These are phyloP conservation scores for Fraxinus platypoda DNA, from an alignment of 305 asterid genomes.

Conservation along the genomic window DNA sequence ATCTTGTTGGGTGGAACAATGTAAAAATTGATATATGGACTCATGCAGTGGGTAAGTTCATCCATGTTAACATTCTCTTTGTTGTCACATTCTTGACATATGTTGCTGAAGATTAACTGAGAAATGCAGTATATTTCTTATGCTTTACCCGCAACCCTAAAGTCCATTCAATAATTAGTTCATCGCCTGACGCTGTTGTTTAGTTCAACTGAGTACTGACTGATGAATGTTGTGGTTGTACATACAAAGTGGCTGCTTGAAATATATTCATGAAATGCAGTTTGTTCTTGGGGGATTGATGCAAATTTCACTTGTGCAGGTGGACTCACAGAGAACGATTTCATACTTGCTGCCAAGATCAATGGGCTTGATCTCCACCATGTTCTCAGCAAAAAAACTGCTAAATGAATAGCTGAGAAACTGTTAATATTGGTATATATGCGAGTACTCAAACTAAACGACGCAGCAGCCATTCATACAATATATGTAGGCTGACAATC, in stretches of 20 bases:
- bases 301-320: conserved; percentile 30
- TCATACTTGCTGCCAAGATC: conserved; percentile 63
- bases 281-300: background rate
- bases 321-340: conserved; percentile 66
- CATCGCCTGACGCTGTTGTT: background rate
- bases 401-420: background rate
- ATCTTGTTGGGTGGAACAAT: conserved; percentile 94
- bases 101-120: background rate
- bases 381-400: conserved; percentile 53
- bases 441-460: background rate
- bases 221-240: background rate
- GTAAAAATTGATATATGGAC: conserved; percentile 85
- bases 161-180: background rate
- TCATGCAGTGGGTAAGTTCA: conserved; percentile 72
- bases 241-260: background rate
- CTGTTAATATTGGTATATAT: background rate
- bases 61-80: background rate
- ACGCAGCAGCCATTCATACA: background rate
- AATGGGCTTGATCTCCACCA: conserved; percentile 47
- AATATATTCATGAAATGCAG: background rate
- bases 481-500: background rate
- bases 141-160: background rate
- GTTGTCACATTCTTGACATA: background rate
- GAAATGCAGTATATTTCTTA: background rate
- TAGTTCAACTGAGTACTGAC: background rate